phyloP scores from a whole-genome alignment of 257 asterid genomes.

The Petrea volubilis region DNA sequence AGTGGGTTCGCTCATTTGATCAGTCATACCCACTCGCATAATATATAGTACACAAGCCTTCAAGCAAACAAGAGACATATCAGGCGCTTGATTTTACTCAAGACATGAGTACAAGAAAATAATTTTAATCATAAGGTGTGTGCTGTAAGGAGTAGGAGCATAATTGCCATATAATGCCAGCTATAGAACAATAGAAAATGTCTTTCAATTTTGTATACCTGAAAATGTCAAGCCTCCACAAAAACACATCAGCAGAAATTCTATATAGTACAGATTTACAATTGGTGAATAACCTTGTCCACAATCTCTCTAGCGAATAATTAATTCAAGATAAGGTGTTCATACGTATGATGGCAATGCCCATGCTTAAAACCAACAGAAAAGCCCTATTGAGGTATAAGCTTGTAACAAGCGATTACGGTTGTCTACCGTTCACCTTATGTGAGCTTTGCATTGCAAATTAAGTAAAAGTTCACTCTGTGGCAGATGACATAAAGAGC shows the following conservation, averaged over 20 bases:
- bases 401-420: background rate
- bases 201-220: background rate
- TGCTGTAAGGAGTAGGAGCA: slow-evolving; percentile 14
- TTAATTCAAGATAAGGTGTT: background rate
- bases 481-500: background rate
- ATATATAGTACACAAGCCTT: slow-evolving; percentile 96
- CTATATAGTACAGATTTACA: background rate
- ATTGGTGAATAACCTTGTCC: slow-evolving; percentile 1
- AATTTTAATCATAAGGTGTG: slow-evolving; percentile 23
- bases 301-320: background rate
- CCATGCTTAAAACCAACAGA: background rate
- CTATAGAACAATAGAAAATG: background rate
- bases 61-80: slow-evolving; percentile 44
- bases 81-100: slow-evolving; percentile 31
- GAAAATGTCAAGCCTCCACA: background rate
- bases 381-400: background rate
- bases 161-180: background rate
- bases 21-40: slow-evolving; percentile 88
- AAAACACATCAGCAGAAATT: background rate
- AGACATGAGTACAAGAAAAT: slow-evolving; percentile 19
- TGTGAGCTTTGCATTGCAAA: background rate
- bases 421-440: background rate
- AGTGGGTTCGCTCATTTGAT: slow-evolving; percentile 95
- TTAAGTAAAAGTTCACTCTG: background rate
- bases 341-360: background rate